These are phyloP conservation scores for Podaxis rugospora DNA, from an alignment of 768 basidiomycete genomes.

Conservation along the genomic window DNA sequence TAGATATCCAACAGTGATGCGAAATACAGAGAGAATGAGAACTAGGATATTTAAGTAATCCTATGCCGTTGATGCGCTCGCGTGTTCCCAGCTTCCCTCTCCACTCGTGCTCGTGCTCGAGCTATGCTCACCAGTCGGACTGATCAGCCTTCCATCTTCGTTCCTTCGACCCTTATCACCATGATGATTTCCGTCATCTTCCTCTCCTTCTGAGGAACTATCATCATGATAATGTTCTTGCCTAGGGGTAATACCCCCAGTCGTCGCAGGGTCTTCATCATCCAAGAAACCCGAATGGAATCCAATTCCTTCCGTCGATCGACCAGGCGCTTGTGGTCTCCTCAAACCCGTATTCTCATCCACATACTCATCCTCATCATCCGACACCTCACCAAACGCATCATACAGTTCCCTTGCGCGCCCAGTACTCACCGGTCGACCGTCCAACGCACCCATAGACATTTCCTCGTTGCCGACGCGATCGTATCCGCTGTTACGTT, in stretches of 20 bases:
- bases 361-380: slow-evolving; percentile 73
- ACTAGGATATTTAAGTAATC: background rate
- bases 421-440: slow-evolving; percentile 33
- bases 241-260: slow-evolving; percentile 25
- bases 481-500: slow-evolving; percentile 47
- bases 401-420: slow-evolving; percentile 89
- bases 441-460: slow-evolving; percentile 68
- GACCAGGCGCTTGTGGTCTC: slow-evolving; percentile 22
- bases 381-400: slow-evolving; percentile 89
- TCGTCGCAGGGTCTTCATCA: slow-evolving; percentile 56
- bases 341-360: slow-evolving; percentile 70
- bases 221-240: slow-evolving; percentile 44
- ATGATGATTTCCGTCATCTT: background rate
- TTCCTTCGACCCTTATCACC: background rate
- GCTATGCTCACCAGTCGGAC: slow-evolving; percentile 17
- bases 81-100: slow-evolving; percentile 76
- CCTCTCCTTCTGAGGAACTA: background rate
- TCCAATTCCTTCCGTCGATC: slow-evolving; percentile 36
- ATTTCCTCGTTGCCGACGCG: slow-evolving; percentile 64
- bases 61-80: slow-evolving; percentile 25
- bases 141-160: slow-evolving; percentile 10
- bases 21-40: background rate
- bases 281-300: slow-evolving; percentile 83
- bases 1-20: background rate
- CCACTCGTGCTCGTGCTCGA: slow-evolving; percentile 45